phyloP scores from a whole-genome alignment of 352 stramenopile species.

The Phytopythium sindhum region DNA sequence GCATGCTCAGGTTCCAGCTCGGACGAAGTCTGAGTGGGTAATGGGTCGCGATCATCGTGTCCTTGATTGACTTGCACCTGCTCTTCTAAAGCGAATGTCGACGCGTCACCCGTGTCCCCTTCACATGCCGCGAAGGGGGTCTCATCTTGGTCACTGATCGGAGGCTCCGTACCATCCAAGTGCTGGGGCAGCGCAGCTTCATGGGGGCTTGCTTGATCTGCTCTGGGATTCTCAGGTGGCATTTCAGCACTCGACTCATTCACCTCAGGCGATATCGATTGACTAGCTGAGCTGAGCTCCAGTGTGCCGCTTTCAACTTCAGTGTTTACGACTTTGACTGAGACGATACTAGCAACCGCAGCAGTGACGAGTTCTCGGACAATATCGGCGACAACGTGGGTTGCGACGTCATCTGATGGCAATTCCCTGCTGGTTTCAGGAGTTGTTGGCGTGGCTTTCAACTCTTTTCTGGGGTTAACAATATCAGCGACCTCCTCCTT shows the following conservation, averaged over 20 bases:
- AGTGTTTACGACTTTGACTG: background rate
- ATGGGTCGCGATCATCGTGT: background rate
- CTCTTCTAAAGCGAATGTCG: background rate
- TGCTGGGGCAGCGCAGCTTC: no score
- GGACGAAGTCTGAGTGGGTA: background rate
- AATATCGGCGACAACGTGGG: background rate
- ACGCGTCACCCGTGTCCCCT: background rate
- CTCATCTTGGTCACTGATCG: background rate
- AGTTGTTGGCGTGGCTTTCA: background rate
- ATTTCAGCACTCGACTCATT: background rate
- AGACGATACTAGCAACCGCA: background rate
- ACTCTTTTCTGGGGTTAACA: background rate
- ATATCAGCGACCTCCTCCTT: background rate
- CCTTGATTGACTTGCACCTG: background rate
- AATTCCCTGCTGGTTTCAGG: background rate
- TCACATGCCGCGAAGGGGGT: background rate
- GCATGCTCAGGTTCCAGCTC: background rate
- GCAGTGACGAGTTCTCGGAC: background rate
- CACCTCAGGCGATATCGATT: background rate
- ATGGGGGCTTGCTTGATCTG: no score
- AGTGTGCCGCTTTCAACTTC: background rate
- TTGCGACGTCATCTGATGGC: background rate
- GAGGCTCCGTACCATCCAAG: background rate
- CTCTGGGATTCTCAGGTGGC: background rate
- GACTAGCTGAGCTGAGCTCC: background rate